Evolutionary conservation across 495 filamentous ascomycete species (phyloP), one percentile per base, ranked within the genome.

Genomic region (Chaetomium fimeti): DNA sequence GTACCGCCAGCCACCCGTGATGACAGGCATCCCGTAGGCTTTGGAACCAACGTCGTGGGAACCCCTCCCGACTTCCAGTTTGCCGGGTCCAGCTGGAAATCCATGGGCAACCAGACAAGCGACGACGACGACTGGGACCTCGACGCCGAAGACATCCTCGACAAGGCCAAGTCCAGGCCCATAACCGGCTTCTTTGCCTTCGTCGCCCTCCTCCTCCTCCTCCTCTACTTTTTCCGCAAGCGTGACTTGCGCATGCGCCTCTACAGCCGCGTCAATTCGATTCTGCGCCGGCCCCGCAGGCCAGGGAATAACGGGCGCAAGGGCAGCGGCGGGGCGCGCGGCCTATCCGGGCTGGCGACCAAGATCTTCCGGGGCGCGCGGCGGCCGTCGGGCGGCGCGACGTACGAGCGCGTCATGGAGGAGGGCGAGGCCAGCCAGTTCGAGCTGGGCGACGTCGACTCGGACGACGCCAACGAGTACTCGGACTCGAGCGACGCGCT

Each of bases 391-490:
- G 24, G 75, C 5, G 32, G 75, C 9, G 76, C 78, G 2, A 70
- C 84, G 11, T 97, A 97, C 68, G 92, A 97, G 73, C 87, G 91
- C 20, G 89, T 97, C 15, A 76, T 96, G 56, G 92, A 97, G 74
- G 89, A 91, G 63, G 93, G 89, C 13, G 82, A 82, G 3, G 76
- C 71, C 2, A 75, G 82, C 42, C 86, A 89, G 13, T 90, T 92
- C 64, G 92, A 96, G 71, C 81, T 95, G 5, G 84, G 82, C 20
- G 84, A 83, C 20, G 78, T 81, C 48, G 88, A 87, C 36, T 85
- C 83, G 1, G 60, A 61, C 51, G 85, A 86, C 27, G 79, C 82
- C 13, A 81, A 85, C 69, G 77, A 81, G 20, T 77, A 78, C 67
- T 85, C 83, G 2, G 83, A 86, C 64, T 81, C 78, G 62, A 82